Conservation (phyloP, 2,329 filamentous ascomycete genomes). For the Biscogniauxia marginata region DNA sequence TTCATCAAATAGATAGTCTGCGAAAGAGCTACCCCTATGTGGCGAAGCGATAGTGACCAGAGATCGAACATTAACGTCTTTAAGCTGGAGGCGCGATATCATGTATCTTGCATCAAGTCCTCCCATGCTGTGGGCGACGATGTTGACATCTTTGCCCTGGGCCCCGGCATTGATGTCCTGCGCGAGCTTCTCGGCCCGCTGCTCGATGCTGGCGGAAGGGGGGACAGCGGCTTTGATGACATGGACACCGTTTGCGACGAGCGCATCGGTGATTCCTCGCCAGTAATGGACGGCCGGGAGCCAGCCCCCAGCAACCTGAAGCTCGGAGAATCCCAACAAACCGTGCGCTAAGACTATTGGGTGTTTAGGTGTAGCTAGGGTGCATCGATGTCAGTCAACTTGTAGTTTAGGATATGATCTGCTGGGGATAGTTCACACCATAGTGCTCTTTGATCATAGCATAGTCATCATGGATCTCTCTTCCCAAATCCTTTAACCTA, state of each 20-base stretch:
- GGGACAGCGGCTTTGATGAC: conserved; percentile 63
- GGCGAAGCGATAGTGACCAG: conserved; percentile 57
- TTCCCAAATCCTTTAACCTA: conserved; percentile 40
- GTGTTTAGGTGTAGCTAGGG: conserved; percentile 53
- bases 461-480: conserved; percentile 46
- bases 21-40: conserved; percentile 54
- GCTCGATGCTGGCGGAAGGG: conserved; percentile 59
- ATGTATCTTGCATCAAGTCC: conserved; percentile 65
- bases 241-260: conserved; percentile 50
- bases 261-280: conserved; percentile 61
- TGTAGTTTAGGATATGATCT: background rate
- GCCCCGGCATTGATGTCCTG: conserved; percentile 50
- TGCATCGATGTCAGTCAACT: conserved; percentile 11
- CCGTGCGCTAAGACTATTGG: conserved; percentile 66
- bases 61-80: conserved; percentile 46
- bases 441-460: conserved; percentile 45
- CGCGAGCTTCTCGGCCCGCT: conserved; percentile 57
- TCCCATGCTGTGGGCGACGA: conserved; percentile 70
- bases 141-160: conserved; percentile 63
- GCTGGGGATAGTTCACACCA: conserved; percentile 30
- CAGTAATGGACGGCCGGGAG: conserved; percentile 62
- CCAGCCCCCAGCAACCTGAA: conserved; percentile 46
- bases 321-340: conserved; percentile 61
- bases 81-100: conserved; percentile 55
- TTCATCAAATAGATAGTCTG: conserved; percentile 51